Evolutionary conservation across 768 basidiomycete species (phyloP), one percentile per base, ranked within the genome.

Genomic region (Kwoniella europaea): DNA sequence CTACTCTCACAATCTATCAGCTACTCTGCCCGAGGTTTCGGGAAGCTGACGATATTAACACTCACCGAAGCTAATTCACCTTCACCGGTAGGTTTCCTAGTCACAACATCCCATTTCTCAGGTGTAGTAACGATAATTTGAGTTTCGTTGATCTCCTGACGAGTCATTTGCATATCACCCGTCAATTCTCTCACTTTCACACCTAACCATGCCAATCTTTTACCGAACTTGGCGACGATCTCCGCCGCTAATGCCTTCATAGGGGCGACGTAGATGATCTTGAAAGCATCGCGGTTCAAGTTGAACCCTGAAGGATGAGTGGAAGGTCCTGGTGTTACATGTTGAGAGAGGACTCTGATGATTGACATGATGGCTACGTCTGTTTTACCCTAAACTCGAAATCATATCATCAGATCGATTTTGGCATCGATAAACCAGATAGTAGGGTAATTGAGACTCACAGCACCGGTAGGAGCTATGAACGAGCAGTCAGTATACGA

Each of bases 51-150:
- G 9, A 50, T 7, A 24, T 24, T 13, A 60, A n/a, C 12, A 82
- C 91, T 67, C 72, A 95, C 95, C 62, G 93, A 91, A 43, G 92
- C 92, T n/a, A 98, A 86, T 81, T 98, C 95, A 13, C 94, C 96
- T 85, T 98, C 97, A 9, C 95, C 94, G 0, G 92, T 94, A 0
- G 96, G 94, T 82, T 97, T 98, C 71, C 97, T 86, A 10, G 97
- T 99, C 2, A 99, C 97, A 0, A 99, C 97, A 75, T 98, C 97
- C 97, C 97, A 99, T 83, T 99, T 99, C 82, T 99, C 97, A 0
- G 97, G 97, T 1, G 97, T 99, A 2, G 97, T 99, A 7, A 99
- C 94, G 69, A 99, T 98, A 56, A 99, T 91, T 80, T 98, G 96
- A 10, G 97, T 98, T 83, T 91, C 90, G 1, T 91, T 91, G 70